Conservation (phyloP, 2,329 filamentous ascomycete genomes). For the Chaetomiaceae sp. region DNA sequence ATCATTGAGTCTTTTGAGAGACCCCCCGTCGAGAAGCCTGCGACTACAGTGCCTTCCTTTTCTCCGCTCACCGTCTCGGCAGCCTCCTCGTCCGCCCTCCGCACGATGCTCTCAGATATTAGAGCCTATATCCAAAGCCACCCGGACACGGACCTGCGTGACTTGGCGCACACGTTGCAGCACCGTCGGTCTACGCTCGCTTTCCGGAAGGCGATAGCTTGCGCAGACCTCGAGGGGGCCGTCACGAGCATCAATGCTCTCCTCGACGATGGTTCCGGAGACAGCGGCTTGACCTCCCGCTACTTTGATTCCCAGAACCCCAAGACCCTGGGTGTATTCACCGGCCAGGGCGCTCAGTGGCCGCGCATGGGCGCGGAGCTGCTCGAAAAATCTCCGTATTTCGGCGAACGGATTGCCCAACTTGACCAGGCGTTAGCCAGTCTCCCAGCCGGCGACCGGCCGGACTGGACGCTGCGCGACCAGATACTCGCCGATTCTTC, state of each 20-base stretch:
- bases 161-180: slow-evolving; percentile 2
- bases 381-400: slow-evolving; percentile 9
- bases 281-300: neutral
- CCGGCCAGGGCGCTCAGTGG: slow-evolving; percentile 33
- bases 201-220: neutral
- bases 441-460: slow-evolving; percentile 8
- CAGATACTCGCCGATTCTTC: slow-evolving; percentile 10
- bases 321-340: slow-evolving; percentile 27
- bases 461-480: slow-evolving; percentile 15
- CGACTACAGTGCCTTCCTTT: neutral
- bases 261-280: neutral
- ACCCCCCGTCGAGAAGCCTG: neutral
- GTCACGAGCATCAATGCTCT: neutral
- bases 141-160: neutral
- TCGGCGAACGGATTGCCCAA: neutral
- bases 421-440: slow-evolving; percentile 2
- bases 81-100: slow-evolving; percentile 4
- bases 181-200: neutral
- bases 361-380: slow-evolving; percentile 30
- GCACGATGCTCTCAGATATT: neutral
- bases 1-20: slow-evolving; percentile 9
- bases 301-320: neutral
- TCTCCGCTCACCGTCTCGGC: slow-evolving; percentile 10
- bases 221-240: neutral
- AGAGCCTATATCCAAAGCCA: neutral